Evolutionary conservation across 2,329 filamentous ascomycete genomes (phyloP).

Genomic region (Ploettnerulaceae sp.): DNA sequence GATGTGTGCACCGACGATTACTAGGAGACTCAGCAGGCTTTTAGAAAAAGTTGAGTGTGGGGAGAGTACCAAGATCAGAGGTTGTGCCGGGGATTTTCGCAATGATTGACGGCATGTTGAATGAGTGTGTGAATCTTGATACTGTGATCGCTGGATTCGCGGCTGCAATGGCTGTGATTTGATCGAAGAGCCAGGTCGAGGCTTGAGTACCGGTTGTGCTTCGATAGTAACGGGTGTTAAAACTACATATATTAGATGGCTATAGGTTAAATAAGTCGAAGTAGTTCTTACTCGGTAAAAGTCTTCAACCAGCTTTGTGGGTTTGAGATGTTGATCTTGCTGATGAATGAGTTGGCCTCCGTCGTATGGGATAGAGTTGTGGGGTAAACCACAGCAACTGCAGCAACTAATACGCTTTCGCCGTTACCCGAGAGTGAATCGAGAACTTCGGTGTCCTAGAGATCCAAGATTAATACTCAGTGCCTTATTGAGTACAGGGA

Average conservation of each 20-base stretch:
- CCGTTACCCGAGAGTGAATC: not conserved
- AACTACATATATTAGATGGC: not conserved
- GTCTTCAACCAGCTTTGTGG: slow-evolving; percentile 7
- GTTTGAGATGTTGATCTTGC: slow-evolving; percentile 3
- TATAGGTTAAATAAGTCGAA: not conserved
- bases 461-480: not conserved
- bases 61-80: slow-evolving; percentile 6
- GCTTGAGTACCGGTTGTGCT: slow-evolving; percentile 10
- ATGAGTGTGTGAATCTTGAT: slow-evolving; percentile 10
- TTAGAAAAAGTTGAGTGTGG: slow-evolving; percentile 34
- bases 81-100: slow-evolving; percentile 14
- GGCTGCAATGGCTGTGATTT: slow-evolving; percentile 7
- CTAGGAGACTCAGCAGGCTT: slow-evolving; percentile 25
- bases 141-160: slow-evolving; percentile 10
- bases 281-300: slow-evolving; percentile 10
- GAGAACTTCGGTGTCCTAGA: slow-evolving; percentile 1
- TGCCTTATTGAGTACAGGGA: not conserved
- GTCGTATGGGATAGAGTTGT: slow-evolving; percentile 6
- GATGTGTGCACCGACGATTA: slow-evolving; percentile 9
- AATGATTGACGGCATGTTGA: slow-evolving; percentile 12
- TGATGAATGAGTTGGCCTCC: slow-evolving; percentile 9
- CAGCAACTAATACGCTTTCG: not conserved
- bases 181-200: slow-evolving; percentile 5
- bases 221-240: slow-evolving; percentile 13
- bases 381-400: slow-evolving; percentile 13